Evolutionary conservation across 441 rosid genomes (phyloP).

Genomic region (Erodium texanum): DNA sequence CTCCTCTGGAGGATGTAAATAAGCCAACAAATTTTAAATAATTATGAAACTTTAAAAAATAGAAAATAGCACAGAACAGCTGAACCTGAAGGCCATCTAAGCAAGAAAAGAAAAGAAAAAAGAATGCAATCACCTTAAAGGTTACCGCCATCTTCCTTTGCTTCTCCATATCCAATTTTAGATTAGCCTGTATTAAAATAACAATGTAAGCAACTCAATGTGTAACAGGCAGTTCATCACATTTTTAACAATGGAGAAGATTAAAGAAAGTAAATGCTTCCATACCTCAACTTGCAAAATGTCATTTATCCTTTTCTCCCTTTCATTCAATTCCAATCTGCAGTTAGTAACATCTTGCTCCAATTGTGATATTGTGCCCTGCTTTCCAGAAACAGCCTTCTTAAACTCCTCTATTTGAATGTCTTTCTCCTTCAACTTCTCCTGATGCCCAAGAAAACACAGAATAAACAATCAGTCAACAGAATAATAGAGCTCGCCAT

Average conservation of each 20-base stretch:
- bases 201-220: background rate
- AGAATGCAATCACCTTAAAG: constrained; percentile 36
- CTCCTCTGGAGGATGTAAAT: constrained; percentile 27
- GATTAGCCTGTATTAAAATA: constrained; percentile 35
- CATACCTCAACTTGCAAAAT: constrained; percentile 43
- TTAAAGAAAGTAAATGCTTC: background rate
- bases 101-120: constrained; percentile 2
- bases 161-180: constrained; percentile 48
- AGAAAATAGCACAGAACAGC: background rate
- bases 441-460: constrained; percentile 36
- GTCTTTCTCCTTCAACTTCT: constrained; percentile 54
- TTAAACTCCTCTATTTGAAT: constrained; percentile 50
- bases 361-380: constrained; percentile 48
- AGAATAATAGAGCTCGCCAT: background rate
- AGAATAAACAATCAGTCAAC: constrained; percentile 1
- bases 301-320: constrained; percentile 57
- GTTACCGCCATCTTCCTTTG: constrained; percentile 35
- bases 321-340: constrained; percentile 53
- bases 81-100: background rate
- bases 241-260: constrained; percentile 2
- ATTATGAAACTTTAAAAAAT: background rate
- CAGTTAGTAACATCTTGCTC: constrained; percentile 65
- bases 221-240: background rate
- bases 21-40: background rate
- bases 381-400: constrained; percentile 43